Conservation (phyloP, 2,329 filamentous ascomycete genomes). For the Pleoardoris graminearum region DNA sequence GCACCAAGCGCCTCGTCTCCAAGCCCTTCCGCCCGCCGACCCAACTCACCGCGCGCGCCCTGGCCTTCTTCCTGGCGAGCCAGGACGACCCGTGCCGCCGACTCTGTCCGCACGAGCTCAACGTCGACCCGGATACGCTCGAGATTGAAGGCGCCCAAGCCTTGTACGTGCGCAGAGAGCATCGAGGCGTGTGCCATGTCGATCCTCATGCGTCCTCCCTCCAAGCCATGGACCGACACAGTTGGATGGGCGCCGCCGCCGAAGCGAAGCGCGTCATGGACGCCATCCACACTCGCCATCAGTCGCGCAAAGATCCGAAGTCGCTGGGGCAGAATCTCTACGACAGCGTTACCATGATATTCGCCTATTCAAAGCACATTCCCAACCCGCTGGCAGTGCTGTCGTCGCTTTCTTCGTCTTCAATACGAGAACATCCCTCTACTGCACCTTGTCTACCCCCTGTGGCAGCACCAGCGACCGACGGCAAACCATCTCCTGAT, state of each 20-base stretch:
- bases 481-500: neutral
- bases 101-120: slow-evolving; percentile 62
- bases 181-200: slow-evolving; percentile 6
- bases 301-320: slow-evolving; percentile 58
- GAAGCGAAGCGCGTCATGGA: slow-evolving; percentile 15
- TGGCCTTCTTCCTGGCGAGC: slow-evolving; percentile 79
- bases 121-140: slow-evolving; percentile 33
- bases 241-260: neutral
- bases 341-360: slow-evolving; percentile 42
- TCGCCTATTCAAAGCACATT: slow-evolving; percentile 39
- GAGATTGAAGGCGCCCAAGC: slow-evolving; percentile 24
- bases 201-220: slow-evolving; percentile 6
- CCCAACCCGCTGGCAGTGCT: slow-evolving; percentile 26
- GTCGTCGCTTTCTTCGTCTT: slow-evolving; percentile 23
- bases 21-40: slow-evolving; percentile 78
- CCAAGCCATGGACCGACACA: too few species aligned
- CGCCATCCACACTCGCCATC: slow-evolving; percentile 29
- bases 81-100: slow-evolving; percentile 74
- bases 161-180: neutral
- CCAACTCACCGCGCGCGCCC: slow-evolving; percentile 75
- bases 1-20: slow-evolving; percentile 68
- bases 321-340: slow-evolving; percentile 65
- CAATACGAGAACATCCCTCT: neutral
- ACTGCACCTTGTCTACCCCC: neutral
- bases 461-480: neutral